Evolutionary conservation across 2,329 filamentous ascomycete genomes (phyloP), one percentile per base, ranked within the genome.

Genomic region (Macroventuria anomochaeta): DNA sequence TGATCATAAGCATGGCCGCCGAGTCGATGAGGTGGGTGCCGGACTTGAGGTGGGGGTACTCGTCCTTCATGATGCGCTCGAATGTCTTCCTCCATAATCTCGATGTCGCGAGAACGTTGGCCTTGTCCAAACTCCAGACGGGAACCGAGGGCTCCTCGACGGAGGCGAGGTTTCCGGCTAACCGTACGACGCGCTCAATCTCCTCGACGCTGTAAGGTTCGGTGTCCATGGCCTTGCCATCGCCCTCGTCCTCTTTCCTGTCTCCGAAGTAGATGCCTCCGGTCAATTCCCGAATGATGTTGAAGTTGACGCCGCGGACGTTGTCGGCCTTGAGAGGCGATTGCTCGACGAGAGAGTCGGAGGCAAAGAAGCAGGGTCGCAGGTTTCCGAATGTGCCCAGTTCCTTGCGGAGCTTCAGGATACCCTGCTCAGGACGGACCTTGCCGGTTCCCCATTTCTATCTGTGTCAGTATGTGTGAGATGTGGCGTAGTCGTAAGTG

Each of bases 1-100:
- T 97, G 71, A 97, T 85, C 89, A 97, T 91, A 65, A 97, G 81
- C 93, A 97, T 97, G 62, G 93, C 93, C n/a, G 93, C 93, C 51
- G 87, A 91, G 79, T 97, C 93, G 72, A 97, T 96, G 43, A 97
- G 84, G 75, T 97, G 93, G 75, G 96, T 93, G 62, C 87, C 85
- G 36, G 96, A 79, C 79, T 90, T 85, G 38, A 97, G 78, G 74
- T 93, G 85, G 2, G 93, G 92, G 79, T 96, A 97, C 81, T 97
- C 93, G 62, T 88, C 88, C 64, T 83, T 84, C 83, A 96, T 93
- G 53, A 92, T 83, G 78, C 96, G 90, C 33, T 85, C 87, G 37
- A 96, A 89, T 2, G 89, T 89, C 80, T 90, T 93, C 57, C 93
- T 83, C 93, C 93, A 97, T 67, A 97, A 80, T 34, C 93, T 81